Evolutionary conservation across 2,329 filamentous ascomycete species (phyloP).

Genomic region (Trichoderma breve): DNA sequence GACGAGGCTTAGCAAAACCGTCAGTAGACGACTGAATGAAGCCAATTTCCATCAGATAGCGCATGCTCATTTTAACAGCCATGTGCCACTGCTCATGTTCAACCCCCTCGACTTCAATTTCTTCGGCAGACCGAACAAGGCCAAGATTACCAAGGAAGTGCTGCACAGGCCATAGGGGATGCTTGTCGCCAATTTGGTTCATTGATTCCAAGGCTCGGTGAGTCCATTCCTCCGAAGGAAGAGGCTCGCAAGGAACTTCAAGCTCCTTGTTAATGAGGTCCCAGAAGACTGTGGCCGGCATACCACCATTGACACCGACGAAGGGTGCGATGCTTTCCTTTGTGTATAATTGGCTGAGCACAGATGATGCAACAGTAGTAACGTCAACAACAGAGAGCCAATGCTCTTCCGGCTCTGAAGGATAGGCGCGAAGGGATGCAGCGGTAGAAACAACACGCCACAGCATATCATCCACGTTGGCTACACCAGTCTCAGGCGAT

Average conservation of each 20-base stretch:
- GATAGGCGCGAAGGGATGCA: conserved; percentile 18
- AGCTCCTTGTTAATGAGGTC: conserved; percentile 23
- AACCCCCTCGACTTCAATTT: background rate
- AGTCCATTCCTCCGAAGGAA: conserved; percentile 23
- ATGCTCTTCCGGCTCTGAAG: conserved; percentile 12
- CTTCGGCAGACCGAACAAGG: background rate
- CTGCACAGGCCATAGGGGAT: conserved; percentile 30
- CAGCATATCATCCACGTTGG: conserved; percentile 28
- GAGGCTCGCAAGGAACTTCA: conserved; percentile 16
- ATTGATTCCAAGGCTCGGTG: conserved; percentile 19
- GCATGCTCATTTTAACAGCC: conserved; percentile 17
- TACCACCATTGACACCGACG: conserved; percentile 21
- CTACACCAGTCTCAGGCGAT: conserved; percentile 23
- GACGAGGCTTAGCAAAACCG: conserved; percentile 11
- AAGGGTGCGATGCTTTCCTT: conserved; percentile 3
- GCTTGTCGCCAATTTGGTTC: conserved; percentile 22
- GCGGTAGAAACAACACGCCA: conserved; percentile 26
- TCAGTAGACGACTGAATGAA: conserved; percentile 15
- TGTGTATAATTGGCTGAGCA: conserved; percentile 20
- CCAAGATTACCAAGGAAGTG: conserved; percentile 25
- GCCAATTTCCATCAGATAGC: conserved; percentile 10
- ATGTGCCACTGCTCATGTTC: conserved; percentile 1
- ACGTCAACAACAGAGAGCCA: conserved; percentile 24
- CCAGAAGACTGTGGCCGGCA: conserved; percentile 26
- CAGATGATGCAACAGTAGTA: conserved; percentile 20